phyloP scores from a whole-genome alignment of 371 early-diverging fungal genomes.

The Rhizopus delemar region DNA sequence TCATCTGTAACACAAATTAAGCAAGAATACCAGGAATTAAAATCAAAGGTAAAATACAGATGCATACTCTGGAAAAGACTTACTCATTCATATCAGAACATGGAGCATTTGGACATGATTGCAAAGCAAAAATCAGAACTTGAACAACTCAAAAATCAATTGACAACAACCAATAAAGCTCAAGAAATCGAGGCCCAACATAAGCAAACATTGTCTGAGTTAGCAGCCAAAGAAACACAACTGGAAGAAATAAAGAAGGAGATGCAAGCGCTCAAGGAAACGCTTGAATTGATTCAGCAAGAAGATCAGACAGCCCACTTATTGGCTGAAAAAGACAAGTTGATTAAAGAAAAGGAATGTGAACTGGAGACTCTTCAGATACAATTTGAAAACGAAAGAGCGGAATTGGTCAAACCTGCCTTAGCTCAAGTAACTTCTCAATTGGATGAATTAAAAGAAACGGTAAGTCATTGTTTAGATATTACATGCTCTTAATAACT shows the following conservation, averaged over 20 bases:
- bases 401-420: constrained; percentile 42
- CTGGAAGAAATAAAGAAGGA: constrained; percentile 30
- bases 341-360: constrained; percentile 30
- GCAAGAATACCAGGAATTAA: constrained; percentile 47
- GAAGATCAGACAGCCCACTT: constrained; percentile 7
- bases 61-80: not conserved
- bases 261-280: not conserved
- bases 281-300: not conserved
- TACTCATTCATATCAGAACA: constrained; percentile 27
- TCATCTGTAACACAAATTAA: constrained; percentile 34
- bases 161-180: constrained; percentile 4
- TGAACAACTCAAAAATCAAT: constrained; percentile 32
- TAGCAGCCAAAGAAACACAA: constrained; percentile 27
- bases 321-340: constrained; percentile 39
- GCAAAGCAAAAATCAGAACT: constrained; percentile 42
- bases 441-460: constrained; percentile 40
- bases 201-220: constrained; percentile 12
- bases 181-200: constrained; percentile 7
- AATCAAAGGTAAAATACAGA: constrained; percentile 31
- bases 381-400: constrained; percentile 40
- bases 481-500: not conserved
- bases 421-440: constrained; percentile 40
- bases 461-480: constrained; percentile 27
- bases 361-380: constrained; percentile 36
- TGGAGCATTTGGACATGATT: constrained; percentile 39